Base-by-base conservation (phyloP, 495 filamentous ascomycete species). In the Geopyxis carbonaria region DNA sequence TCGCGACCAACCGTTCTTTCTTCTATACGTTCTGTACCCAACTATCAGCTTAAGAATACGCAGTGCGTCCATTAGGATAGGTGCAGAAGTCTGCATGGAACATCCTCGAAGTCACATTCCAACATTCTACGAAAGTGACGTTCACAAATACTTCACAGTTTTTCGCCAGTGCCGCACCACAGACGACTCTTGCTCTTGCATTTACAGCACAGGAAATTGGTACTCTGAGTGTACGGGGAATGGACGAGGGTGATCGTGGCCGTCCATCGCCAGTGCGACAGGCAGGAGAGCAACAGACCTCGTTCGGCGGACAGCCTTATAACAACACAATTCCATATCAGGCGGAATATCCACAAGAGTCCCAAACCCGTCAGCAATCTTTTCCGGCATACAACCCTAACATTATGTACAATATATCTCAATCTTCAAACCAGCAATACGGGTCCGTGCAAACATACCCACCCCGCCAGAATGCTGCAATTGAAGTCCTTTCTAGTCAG, bases 401-500 rank as follows among this genome's bases (percentile, higher is more conserved):
- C 36, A 70, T 89, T 59, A 74, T 89, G 63, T 93, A 93, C 64
- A 76, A 74, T 62, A 73, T 86, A 42, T 64, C 68, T 58, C 68
- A 75, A 49, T 64, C 76, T 49, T 63, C 73, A 57, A 72, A 66
- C 53, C 65, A 68, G 43, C 70, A 76, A 45, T 93, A 92, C 63
- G 78, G 84, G 59, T 64, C 75, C 47, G 72, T 75, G 59, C 70
- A 80, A 62, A 79, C 78, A 59, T 93, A 84, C 62, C 64, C 70
- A 46, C 65, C 74, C 54, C 78, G 82, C 64, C 81, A 79, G 48
- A 70, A 75, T 64, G 75, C 82, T 72, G 73, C 72, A 30, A 68
- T 93, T 52, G 81, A 89, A 48, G 74, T 82, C 55, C 67, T 89
- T 56, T 65, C 76, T 42, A 70, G 72, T 45, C 73, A 74, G 47